Percentiles rank a stretch among this genome's conserved stretches.
Conservation (phyloP, 1,139 yeast species). For the Debaryomyces psychrophilus region DNA sequence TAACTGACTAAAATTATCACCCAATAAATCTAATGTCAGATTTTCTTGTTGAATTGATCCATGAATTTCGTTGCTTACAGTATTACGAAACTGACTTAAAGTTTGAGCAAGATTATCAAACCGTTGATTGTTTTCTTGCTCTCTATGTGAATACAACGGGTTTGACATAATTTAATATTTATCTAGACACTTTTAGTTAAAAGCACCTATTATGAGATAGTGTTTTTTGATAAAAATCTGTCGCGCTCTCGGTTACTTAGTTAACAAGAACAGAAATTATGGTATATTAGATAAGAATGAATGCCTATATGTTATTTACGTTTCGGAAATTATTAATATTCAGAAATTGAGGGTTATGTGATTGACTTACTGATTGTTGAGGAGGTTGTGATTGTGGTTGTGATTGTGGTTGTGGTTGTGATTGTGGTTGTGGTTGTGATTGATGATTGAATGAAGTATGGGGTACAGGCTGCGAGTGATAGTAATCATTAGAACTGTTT, state of each 20-base stretch:
- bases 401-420: neutral
- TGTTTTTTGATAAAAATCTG: neutral
- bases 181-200: neutral
- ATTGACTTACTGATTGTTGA: conserved; percentile 5
- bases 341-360: conserved; percentile 22
- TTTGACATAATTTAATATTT: conserved; percentile 30
- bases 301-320: conserved; percentile 24
- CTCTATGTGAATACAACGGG: conserved; percentile 46
- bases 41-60: conserved; percentile 46
- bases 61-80: conserved; percentile 49
- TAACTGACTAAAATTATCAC: conserved; percentile 63
- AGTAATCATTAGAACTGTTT: conserved; percentile 6
- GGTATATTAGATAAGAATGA: neutral
- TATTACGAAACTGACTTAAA: conserved; percentile 46
- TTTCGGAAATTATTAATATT: conserved; percentile 36
- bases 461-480: conserved; percentile 1
- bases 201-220: neutral
- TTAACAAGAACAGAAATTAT: neutral
- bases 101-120: conserved; percentile 51
- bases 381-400: neutral
- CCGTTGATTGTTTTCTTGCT: conserved; percentile 47
- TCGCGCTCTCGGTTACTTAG: conserved; percentile 3
- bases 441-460: conserved; percentile 9
- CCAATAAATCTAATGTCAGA: conserved; percentile 57
- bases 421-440: conserved; percentile 5